Percentiles rank a stretch among this genome's conserved stretches.
phyloP scores from a whole-genome alignment of 306 rosid species.

The Vicia villosa region DNA sequence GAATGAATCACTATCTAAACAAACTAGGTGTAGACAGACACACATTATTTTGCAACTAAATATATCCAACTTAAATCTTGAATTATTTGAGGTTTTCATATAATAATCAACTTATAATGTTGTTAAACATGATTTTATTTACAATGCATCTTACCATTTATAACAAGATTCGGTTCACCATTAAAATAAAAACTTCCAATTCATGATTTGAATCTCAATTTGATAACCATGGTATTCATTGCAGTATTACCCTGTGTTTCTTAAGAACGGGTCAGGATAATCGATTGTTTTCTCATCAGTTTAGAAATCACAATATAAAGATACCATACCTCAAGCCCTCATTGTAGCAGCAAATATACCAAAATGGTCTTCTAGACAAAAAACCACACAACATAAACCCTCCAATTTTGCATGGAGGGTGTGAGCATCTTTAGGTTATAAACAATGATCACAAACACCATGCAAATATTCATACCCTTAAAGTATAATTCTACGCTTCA shows the following conservation, averaged over 20 bases:
- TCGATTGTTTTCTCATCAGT: neutral
- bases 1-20: neutral
- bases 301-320: neutral
- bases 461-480: slow-evolving; percentile 17
- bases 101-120: no score
- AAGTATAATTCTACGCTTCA: slow-evolving; percentile 33
- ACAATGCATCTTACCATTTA: no score
- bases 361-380: slow-evolving; percentile 8
- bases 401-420: neutral
- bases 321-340: neutral
- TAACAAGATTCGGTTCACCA: no score
- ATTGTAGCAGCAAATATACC: slow-evolving; percentile 4
- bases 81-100: no score
- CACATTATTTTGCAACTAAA: no score
- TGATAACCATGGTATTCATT: no score
- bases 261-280: neutral
- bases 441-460: slow-evolving; percentile 16
- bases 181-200: no score
- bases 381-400: slow-evolving; percentile 20
- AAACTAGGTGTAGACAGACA: neutral
- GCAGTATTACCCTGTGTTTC: neutral
- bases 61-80: no score
- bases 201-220: no score
- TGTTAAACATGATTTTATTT: no score
- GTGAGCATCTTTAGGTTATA: slow-evolving; percentile 16